Base-by-base conservation (phyloP, 257 asterid genomes). In the Nicotiana obtusifolia region DNA sequence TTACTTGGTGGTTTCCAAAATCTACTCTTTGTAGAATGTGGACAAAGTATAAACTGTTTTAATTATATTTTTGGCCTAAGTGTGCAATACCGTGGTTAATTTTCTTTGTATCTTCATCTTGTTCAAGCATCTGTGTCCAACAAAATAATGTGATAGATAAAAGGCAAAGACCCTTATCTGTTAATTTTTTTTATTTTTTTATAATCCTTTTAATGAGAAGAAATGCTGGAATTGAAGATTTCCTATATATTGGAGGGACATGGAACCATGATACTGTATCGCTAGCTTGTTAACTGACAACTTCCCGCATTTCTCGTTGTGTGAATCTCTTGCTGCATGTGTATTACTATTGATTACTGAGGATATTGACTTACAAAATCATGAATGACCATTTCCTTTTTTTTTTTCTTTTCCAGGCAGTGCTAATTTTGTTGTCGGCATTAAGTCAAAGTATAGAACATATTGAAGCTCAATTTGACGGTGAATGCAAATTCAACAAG, bases 401-500 rank as follows among this genome's bases (percentile, higher is more conserved):
- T 30, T 28, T 54, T 69, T 69, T 16, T 64, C 28, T 35, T 82
- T 64, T 31, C 68, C 53, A 82, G 81, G 60, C 59, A 66, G 68
- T 73, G 16, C 61, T 84, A 68, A 24, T 75, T 81, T 84, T 81
- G 76, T 22, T 84, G 10, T n/a, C 28, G 59, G 80, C 53, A 0
- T 77, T 78, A 65, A 75, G 76, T 78, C 78, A 77, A 31, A 80
- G 68, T 33, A 33, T 78, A 6, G 81, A 68, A 73, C 60, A 78
- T 30, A 26, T 53, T 65, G 76, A 81, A 66, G 80, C 80, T 81
- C 82, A 81, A 67, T 81, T 47, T 64, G 76, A 71, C 7, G 81
- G 84, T 37, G 84, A 78, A 86, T 86, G 89, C 81, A 41, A 71
- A 35, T 71, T 67, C 69, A 59, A 31, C 26, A 65, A 80, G 81